These are phyloP conservation scores for Aspergillus pseudoviridinutans DNA, from an alignment of 2,329 filamentous ascomycete genomes.

Conservation along the genomic window DNA sequence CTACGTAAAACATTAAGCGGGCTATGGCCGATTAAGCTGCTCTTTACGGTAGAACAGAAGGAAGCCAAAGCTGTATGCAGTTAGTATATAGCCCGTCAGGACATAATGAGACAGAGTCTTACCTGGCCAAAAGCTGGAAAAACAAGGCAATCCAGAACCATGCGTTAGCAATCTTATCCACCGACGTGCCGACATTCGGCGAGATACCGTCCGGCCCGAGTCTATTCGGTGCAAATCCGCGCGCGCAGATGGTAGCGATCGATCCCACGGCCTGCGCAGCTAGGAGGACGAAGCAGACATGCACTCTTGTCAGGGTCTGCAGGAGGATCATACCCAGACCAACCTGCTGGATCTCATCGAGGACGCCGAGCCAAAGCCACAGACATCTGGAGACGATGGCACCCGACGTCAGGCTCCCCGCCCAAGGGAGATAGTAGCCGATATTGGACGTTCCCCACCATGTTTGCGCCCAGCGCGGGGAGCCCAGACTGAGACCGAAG, in stretches of 20 bases:
- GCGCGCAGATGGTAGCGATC: constrained; percentile 57
- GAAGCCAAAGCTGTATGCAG: constrained; percentile 28
- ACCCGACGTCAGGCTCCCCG: constrained; percentile 46
- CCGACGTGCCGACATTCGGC: constrained; percentile 53
- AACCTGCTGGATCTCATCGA: constrained; percentile 61
- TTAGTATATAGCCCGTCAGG: constrained; percentile 1
- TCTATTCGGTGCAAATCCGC: constrained; percentile 57
- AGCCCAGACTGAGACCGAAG: constrained; percentile 61
- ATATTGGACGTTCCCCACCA: constrained; percentile 60
- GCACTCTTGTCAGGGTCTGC: constrained; percentile 60
- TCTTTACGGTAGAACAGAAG: constrained; percentile 41
- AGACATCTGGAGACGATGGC: constrained; percentile 54
- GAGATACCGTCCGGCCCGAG: constrained; percentile 59
- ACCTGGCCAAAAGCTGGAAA: constrained; percentile 55
- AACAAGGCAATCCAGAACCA: constrained; percentile 60
- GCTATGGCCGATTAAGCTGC: constrained; percentile 38
- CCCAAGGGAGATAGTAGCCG: constrained; percentile 60
- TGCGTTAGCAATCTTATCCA: constrained; percentile 42
- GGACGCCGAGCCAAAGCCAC: constrained; percentile 64
- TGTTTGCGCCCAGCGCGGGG: constrained; percentile 64
- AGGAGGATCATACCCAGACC: constrained; percentile 65
- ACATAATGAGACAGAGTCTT: constrained; percentile 26
- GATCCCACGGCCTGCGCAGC: constrained; percentile 58
- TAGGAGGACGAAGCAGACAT: constrained; percentile 59
- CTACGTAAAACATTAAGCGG: background rate